These are phyloP conservation scores for Scleroderma bovista DNA, from an alignment of 768 basidiomycete species.

Conservation along the genomic window DNA sequence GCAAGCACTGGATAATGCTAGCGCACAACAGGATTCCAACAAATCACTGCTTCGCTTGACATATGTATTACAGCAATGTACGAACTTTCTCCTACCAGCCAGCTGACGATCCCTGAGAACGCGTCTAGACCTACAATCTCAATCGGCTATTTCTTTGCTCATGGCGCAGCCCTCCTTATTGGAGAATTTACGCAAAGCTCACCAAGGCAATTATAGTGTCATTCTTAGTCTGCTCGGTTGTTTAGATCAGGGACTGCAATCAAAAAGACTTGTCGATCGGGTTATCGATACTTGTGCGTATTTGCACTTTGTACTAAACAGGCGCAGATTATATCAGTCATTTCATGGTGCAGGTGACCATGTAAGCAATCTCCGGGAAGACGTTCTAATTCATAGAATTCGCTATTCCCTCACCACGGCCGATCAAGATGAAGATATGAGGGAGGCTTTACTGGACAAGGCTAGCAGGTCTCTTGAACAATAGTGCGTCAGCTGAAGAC, in stretches of 20 bases:
- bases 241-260: constrained; percentile 76
- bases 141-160: constrained; percentile 80
- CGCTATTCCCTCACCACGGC: constrained; percentile 81
- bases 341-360: constrained; percentile 62
- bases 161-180: constrained; percentile 74
- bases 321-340: not conserved
- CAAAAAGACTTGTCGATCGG: constrained; percentile 87
- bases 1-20: constrained; percentile 68
- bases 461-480: constrained; percentile 79
- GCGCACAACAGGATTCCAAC: constrained; percentile 73
- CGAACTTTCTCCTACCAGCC: constrained; percentile 10
- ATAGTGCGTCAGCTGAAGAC: constrained; percentile 56
- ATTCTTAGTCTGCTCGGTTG: constrained; percentile 92
- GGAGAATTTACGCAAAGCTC: constrained; percentile 84
- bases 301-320: not conserved
- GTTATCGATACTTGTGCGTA: constrained; percentile 69
- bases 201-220: constrained; percentile 88
- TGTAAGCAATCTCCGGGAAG: constrained; percentile 87
- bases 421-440: constrained; percentile 51
- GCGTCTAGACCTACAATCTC: constrained; percentile 57
- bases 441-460: constrained; percentile 51
- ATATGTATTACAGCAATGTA: constrained; percentile 76
- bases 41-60: constrained; percentile 73
- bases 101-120: not conserved
- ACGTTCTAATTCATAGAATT: constrained; percentile 76